Conservation (phyloP, 192 early-diverging fungal species). For the Podila epicladia region DNA sequence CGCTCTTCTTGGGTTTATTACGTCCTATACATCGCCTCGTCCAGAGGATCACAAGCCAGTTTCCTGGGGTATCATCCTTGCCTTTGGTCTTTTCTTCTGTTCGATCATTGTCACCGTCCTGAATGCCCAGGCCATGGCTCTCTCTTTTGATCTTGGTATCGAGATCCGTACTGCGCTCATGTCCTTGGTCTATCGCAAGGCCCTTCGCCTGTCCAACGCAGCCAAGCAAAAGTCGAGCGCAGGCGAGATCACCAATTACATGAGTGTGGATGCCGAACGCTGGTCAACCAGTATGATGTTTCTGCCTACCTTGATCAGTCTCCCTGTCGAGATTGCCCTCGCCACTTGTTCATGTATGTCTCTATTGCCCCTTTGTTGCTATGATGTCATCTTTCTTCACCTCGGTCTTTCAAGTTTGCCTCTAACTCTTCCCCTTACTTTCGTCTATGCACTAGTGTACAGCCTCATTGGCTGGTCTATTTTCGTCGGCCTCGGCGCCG, state of each 20-base stretch:
- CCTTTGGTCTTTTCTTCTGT: slow-evolving; percentile 41
- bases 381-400: too few relatives aligned
- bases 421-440: too few relatives aligned
- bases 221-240: slow-evolving; percentile 30
- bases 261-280: slow-evolving; percentile 49
- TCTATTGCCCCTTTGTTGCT: too few relatives aligned
- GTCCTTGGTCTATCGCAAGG: slow-evolving; percentile 46
- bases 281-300: slow-evolving; percentile 3
- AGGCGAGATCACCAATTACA: slow-evolving; percentile 52
- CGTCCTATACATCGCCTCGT: slow-evolving; percentile 12
- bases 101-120: slow-evolving; percentile 18
- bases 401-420: neutral
- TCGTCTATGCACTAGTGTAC: slow-evolving; percentile 3
- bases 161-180: slow-evolving; percentile 48
- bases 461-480: slow-evolving; percentile 31
- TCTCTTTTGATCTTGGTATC: slow-evolving; percentile 15
- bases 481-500: slow-evolving; percentile 22
- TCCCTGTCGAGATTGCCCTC: slow-evolving; percentile 12
- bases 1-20: slow-evolving; percentile 31
- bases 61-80: slow-evolving; percentile 25
- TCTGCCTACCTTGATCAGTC: slow-evolving; percentile 4
- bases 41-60: slow-evolving; percentile 14
- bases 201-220: slow-evolving; percentile 30
- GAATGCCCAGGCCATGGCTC: slow-evolving; percentile 6
- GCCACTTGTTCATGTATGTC: neutral